phyloP scores from a whole-genome alignment of 768 basidiomycete genomes.

The Tricholoma flavovirens region DNA sequence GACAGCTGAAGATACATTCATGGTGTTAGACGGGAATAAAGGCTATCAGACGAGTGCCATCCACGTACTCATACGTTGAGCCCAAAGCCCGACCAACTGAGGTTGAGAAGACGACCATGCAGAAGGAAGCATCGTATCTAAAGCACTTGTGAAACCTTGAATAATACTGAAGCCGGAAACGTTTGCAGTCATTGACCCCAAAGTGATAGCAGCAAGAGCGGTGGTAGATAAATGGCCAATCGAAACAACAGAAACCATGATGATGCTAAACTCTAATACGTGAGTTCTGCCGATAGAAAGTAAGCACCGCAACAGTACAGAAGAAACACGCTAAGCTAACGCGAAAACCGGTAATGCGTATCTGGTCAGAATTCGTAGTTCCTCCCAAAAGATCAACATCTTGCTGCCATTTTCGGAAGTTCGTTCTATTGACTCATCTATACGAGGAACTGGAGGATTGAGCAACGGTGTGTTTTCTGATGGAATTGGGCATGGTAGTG shows the following conservation, averaged over 20 bases:
- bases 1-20: constrained; percentile 38
- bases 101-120: constrained; percentile 92
- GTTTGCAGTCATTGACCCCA: constrained; percentile 69
- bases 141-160: constrained; percentile 74
- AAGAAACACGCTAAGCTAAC: constrained; percentile 34
- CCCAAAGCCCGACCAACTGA: constrained; percentile 82
- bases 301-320: not conserved
- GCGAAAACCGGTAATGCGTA: constrained; percentile 71
- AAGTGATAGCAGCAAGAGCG: constrained; percentile 78
- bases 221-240: constrained; percentile 90
- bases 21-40: not conserved
- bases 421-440: constrained; percentile 42
- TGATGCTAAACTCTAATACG: constrained; percentile 79
- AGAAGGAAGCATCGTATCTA: constrained; percentile 91
- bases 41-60: not conserved
- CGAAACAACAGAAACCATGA: constrained; percentile 76
- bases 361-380: constrained; percentile 48
- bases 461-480: constrained; percentile 59
- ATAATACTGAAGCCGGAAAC: constrained; percentile 76
- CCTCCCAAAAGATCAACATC: constrained; percentile 44
- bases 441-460: constrained; percentile 48
- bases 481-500: constrained; percentile 10
- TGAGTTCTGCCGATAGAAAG: constrained; percentile 49
- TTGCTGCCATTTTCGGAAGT: constrained; percentile 24
- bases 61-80: constrained; percentile 76